Conservation (phyloP, 768 basidiomycete species). For the Boletus subparvulus region DNA sequence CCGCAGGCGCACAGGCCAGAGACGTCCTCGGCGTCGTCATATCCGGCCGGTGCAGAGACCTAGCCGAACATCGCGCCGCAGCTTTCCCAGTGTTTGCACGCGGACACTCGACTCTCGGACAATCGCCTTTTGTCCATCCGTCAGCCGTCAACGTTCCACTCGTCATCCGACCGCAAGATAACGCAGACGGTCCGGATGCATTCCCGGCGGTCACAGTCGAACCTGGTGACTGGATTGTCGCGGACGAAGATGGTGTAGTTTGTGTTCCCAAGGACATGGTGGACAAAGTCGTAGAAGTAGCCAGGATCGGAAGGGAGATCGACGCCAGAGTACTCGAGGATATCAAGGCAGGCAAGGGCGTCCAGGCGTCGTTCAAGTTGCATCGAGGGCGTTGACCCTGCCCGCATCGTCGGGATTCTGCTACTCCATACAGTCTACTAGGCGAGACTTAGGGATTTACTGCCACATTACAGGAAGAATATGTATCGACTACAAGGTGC, state of each 20-base stretch:
- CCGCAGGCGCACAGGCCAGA: conserved; percentile 75
- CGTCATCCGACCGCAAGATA: conserved; percentile 37
- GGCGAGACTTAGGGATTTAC: not conserved
- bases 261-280: conserved; percentile 62
- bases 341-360: conserved; percentile 69
- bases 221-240: conserved; percentile 83
- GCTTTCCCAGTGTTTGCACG: conserved; percentile 82
- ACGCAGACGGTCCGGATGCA: conserved; percentile 31
- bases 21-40: conserved; percentile 75
- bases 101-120: conserved; percentile 81
- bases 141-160: conserved; percentile 73
- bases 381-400: conserved; percentile 54
- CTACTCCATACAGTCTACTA: not conserved
- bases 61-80: conserved; percentile 68
- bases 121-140: conserved; percentile 79
- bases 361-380: conserved; percentile 74
- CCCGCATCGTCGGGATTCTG: not conserved
- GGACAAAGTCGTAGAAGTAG: conserved; percentile 55
- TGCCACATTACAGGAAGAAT: conserved; percentile 19
- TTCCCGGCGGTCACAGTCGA: conserved; percentile 59
- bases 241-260: conserved; percentile 87
- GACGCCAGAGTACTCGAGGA: conserved; percentile 76
- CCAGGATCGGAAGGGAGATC: conserved; percentile 55
- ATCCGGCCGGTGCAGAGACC: conserved; percentile 82
- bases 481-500: conserved; percentile 22